phyloP scores from a whole-genome alignment of 352 stramenopile species.

The Globisporangium okanoganense region DNA sequence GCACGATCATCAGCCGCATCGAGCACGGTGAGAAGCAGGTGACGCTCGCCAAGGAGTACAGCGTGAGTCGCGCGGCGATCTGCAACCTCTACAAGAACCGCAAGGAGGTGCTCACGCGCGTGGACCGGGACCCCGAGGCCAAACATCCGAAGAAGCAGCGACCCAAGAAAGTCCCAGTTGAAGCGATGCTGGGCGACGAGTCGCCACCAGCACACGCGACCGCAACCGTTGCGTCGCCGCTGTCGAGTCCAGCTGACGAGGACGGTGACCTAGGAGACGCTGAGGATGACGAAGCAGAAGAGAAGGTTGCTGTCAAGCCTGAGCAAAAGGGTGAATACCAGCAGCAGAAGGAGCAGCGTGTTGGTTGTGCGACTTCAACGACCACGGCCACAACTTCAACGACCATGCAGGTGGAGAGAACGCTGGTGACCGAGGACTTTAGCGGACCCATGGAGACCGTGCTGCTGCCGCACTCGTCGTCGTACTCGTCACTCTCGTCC shows the following conservation, averaged over 20 bases:
- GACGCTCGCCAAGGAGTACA: slow-evolving; percentile 40
- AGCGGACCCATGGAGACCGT: slow-evolving; percentile 9
- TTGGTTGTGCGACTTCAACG: background rate
- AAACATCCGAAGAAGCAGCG: slow-evolving; percentile 22
- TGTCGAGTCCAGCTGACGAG: background rate
- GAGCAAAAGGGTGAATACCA: background rate
- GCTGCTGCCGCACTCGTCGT: background rate
- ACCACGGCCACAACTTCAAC: background rate
- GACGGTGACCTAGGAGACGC: background rate
- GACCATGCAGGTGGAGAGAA: background rate
- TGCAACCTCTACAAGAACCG: slow-evolving; percentile 62
- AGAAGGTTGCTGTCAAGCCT: background rate
- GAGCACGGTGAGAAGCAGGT: slow-evolving; percentile 46
- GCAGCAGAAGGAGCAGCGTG: background rate
- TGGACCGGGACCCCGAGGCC: slow-evolving; percentile 18
- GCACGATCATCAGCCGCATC: slow-evolving; percentile 41
- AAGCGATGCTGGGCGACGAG: background rate
- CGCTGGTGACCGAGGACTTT: background rate
- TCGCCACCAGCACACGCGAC: background rate
- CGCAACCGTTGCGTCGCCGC: background rate
- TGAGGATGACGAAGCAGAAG: background rate
- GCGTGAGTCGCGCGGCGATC: slow-evolving; percentile 43
- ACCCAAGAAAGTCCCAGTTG: background rate
- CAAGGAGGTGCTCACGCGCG: slow-evolving; percentile 37
- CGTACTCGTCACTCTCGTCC: background rate